These are phyloP conservation scores for Taphrina sp. DNA, from an alignment of 1,139 yeast species.

Conservation along the genomic window DNA sequence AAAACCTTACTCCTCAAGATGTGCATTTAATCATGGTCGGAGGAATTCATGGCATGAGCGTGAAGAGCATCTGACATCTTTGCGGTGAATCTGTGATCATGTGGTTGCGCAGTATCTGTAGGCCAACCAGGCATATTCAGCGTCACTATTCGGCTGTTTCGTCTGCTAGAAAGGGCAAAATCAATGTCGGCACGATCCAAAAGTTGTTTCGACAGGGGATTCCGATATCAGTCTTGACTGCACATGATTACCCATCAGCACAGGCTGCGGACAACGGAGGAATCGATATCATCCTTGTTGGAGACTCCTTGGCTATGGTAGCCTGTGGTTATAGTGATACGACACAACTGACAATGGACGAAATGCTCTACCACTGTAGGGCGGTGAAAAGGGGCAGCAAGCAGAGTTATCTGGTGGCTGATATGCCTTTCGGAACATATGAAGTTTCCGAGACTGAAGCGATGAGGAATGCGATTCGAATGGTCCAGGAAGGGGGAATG, in stretches of 20 bases:
- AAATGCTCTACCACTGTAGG: constrained; percentile 69
- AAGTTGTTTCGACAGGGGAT: constrained; percentile 47
- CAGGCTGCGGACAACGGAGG: constrained; percentile 66
- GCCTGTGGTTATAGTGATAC: constrained; percentile 65
- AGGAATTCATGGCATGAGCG: too few species aligned
- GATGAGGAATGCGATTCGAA: constrained; percentile 57
- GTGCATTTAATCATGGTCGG: too few species aligned
- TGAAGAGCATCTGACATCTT: too few species aligned
- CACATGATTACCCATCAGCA: constrained; percentile 82
- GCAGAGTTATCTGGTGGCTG: constrained; percentile 72
- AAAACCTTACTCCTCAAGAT: too few species aligned
- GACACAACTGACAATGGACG: constrained; percentile 43
- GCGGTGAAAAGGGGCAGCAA: constrained; percentile 69
- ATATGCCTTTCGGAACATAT: constrained; percentile 83
- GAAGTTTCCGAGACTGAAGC: constrained; percentile 69
- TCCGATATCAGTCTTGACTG: constrained; percentile 70
- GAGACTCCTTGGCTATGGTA: constrained; percentile 93
- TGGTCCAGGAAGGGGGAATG: constrained; percentile 61
- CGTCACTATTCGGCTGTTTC: constrained; percentile 1
- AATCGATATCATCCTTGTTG: constrained; percentile 72
- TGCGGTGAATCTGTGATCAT: too few species aligned
- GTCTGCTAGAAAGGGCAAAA: constrained; percentile 4
- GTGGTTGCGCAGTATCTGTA: too few species aligned
- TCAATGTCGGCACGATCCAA: constrained; percentile 50
- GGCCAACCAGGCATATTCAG: too few species aligned